A percentile compares a stretch with the other conserved stretches of the same genome.
Evolutionary conservation across 108 stramenopile species (phyloP).

Genomic region (Asterionellopsis glacialis): DNA sequence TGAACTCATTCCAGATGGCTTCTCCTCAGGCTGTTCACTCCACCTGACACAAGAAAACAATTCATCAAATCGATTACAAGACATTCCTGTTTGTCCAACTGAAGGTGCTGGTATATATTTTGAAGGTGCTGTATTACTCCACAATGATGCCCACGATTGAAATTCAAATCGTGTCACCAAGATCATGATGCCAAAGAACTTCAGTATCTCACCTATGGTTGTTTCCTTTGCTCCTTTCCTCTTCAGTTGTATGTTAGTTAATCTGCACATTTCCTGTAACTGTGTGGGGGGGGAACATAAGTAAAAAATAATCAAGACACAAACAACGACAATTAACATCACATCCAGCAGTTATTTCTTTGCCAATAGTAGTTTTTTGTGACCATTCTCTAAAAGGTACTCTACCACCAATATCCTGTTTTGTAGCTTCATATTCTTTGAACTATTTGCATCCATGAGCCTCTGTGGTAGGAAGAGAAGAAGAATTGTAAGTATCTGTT

Average conservation of each 20-base stretch:
- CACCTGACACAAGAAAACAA: not conserved
- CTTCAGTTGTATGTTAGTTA: constrained; percentile 4
- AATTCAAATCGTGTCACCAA: constrained; percentile 6
- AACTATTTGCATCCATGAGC: no score
- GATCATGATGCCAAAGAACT: constrained; percentile 11
- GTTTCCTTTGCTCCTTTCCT: not conserved
- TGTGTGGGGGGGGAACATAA: constrained; percentile 8
- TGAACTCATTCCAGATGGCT: constrained; percentile 1
- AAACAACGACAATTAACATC: not conserved
- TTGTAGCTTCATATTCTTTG: no score
- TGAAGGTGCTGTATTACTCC: not conserved
- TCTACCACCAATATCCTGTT: no score
- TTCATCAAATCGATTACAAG: constrained; percentile 4
- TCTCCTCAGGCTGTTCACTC: constrained; percentile 1
- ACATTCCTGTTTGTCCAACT: constrained; percentile 9
- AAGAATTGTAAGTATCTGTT: no score
- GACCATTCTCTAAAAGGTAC: no score
- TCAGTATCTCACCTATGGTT: constrained; percentile 13
- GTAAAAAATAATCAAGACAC: constrained; percentile 2
- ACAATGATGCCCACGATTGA: not conserved
- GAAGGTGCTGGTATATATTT: constrained; percentile 5
- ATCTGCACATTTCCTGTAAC: not conserved
- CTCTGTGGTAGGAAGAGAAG: no score
- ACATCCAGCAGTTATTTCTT: not conserved
- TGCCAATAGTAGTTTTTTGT: no score